Percentiles rank a stretch among this genome's conserved stretches.
These are phyloP conservation scores for Trichoderma pleuroti DNA, from an alignment of 2,329 filamentous ascomycete species.

Conservation along the genomic window DNA sequence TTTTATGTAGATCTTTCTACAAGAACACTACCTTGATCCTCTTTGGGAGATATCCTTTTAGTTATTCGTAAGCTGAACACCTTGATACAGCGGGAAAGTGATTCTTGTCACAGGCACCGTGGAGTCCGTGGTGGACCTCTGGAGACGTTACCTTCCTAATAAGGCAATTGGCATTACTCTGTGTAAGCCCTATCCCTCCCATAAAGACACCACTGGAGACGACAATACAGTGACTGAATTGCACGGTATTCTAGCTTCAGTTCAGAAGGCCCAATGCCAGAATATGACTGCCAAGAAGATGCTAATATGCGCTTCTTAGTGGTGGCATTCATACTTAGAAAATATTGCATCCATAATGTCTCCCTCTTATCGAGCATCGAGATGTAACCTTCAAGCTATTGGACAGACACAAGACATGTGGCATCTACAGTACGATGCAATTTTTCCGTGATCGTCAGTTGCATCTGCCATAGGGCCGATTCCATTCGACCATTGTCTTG, in stretches of 20 bases:
- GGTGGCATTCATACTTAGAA: neutral
- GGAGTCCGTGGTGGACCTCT: neutral
- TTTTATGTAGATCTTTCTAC: neutral
- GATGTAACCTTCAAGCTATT: neutral
- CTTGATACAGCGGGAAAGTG: neutral
- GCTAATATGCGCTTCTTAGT: rapidly evolving
- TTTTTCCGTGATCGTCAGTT: neutral
- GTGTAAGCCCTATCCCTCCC: neutral
- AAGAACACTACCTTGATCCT: neutral
- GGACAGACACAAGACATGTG: neutral
- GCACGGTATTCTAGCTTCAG: neutral
- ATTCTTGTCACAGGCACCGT: neutral
- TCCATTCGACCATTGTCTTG: neutral
- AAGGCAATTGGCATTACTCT: neutral
- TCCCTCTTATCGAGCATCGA: neutral
- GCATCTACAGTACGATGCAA: neutral
- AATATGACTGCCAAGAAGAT: neutral
- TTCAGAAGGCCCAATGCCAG: neutral
- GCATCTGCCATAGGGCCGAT: neutral
- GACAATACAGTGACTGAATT: neutral
- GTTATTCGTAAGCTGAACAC: neutral
- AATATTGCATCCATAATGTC: neutral
- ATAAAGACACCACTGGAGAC: neutral
- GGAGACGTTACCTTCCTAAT: neutral
- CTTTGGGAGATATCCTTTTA: neutral